A percentile compares a stretch with the other conserved stretches of the same genome.
Conservation (phyloP, 176 grass and related monocot genomes). For the Poa annua region DNA sequence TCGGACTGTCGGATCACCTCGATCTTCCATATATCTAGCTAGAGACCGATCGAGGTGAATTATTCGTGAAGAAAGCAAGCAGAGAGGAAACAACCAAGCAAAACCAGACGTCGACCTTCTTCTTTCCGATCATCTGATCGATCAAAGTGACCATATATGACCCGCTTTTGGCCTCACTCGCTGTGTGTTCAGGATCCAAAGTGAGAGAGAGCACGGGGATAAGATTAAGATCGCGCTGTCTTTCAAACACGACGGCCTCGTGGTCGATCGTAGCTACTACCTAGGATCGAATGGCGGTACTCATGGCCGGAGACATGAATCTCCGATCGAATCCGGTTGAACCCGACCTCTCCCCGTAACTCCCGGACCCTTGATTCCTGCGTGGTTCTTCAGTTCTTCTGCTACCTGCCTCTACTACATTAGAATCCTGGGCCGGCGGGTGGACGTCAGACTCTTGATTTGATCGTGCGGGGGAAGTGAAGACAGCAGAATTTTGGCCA, state of each 20-base stretch:
- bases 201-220: slow-evolving; percentile 17
- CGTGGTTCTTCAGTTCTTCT: not conserved
- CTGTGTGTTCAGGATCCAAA: slow-evolving; percentile 43
- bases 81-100: slow-evolving; percentile 28
- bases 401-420: slow-evolving; percentile 26
- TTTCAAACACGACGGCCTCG: slow-evolving; percentile 34
- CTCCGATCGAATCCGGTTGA: slow-evolving; percentile 47
- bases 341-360: slow-evolving; percentile 50
- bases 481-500: slow-evolving; percentile 6
- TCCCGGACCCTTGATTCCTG: slow-evolving; percentile 29
- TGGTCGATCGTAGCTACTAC: not conserved
- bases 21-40: not conserved
- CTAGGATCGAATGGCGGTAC: slow-evolving; percentile 28
- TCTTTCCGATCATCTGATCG: not conserved
- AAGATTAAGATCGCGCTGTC: slow-evolving; percentile 68
- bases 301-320: slow-evolving; percentile 38
- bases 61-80: slow-evolving; percentile 30
- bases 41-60: slow-evolving; percentile 9
- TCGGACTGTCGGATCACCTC: slow-evolving; percentile 10
- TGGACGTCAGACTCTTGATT: not conserved
- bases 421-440: not conserved
- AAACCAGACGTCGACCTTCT: slow-evolving; percentile 41
- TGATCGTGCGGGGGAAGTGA: slow-evolving; percentile 24
- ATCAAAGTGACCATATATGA: not conserved
- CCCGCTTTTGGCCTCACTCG: slow-evolving; percentile 20